phyloP scores from a whole-genome alignment of 2,329 filamentous ascomycete species.

The Talaromyces sp. region DNA sequence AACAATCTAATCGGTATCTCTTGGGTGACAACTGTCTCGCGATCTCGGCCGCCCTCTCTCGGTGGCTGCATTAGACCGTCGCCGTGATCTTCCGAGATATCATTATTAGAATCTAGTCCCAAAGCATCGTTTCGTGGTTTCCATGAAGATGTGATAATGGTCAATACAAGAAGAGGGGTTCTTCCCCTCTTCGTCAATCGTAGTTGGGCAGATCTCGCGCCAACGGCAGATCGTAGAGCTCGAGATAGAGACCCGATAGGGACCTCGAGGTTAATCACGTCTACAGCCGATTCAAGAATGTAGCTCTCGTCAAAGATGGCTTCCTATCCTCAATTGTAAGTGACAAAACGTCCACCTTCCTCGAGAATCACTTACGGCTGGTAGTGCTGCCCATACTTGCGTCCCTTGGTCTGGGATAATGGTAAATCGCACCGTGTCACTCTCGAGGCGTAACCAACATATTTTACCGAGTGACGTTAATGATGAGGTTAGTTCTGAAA shows the following conservation, averaged over 20 bases:
- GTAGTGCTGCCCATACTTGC: slow-evolving; percentile 86
- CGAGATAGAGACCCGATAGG: slow-evolving; percentile 82
- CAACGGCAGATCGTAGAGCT: slow-evolving; percentile 82
- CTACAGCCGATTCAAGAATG: slow-evolving; percentile 81
- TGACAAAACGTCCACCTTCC: neutral
- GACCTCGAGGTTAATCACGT: slow-evolving; percentile 94
- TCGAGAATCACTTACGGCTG: slow-evolving; percentile 26
- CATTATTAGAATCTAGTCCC: slow-evolving; percentile 39
- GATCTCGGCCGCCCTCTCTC: slow-evolving; percentile 60
- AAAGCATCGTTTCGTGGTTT: slow-evolving; percentile 51
- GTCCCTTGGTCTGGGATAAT: slow-evolving; percentile 92
- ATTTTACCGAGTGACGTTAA: slow-evolving; percentile 69
- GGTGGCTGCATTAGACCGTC: slow-evolving; percentile 36
- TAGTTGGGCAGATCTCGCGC: slow-evolving; percentile 75
- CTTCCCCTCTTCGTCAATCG: slow-evolving; percentile 91
- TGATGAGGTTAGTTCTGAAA: slow-evolving; percentile 57
- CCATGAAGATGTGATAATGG: slow-evolving; percentile 64
- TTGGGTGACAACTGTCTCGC: slow-evolving; percentile 89
- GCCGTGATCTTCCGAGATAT: slow-evolving; percentile 22
- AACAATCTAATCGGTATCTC: slow-evolving; percentile 94
- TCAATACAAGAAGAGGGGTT: slow-evolving; percentile 80
- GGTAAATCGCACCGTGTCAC: slow-evolving; percentile 85
- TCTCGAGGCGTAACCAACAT: slow-evolving; percentile 84
- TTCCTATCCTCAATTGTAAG: slow-evolving; percentile 44
- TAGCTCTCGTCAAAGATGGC: slow-evolving; percentile 80